These are phyloP conservation scores for Plasmodium chabaudi DNA, from an alignment of 169 alveolate genomes.

Conservation along the genomic window DNA sequence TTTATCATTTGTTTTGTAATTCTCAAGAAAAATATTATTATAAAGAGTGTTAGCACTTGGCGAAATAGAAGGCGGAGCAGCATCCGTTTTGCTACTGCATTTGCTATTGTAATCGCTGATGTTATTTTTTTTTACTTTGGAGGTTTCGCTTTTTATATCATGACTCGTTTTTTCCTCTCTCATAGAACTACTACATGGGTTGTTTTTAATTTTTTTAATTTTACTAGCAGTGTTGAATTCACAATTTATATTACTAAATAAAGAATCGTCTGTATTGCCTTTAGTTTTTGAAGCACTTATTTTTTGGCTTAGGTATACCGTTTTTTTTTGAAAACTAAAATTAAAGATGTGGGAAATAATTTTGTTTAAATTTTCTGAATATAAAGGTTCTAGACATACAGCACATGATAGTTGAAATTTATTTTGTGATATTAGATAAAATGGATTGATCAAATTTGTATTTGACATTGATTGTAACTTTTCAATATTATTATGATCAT, in stretches of 20 bases:
- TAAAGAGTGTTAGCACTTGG: neutral
- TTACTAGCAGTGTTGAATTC: too few relatives aligned
- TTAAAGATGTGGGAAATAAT: constrained; percentile 47
- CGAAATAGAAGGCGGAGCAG: neutral
- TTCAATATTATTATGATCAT: neutral
- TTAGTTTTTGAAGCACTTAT: too few relatives aligned
- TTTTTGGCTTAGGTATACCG: too few relatives aligned
- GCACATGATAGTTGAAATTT: constrained; percentile 62
- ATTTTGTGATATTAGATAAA: constrained; percentile 55
- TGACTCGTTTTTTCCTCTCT: neutral
- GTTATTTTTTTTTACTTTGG: neutral
- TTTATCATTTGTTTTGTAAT: neutral
- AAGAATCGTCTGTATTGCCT: too few relatives aligned
- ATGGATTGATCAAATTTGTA: constrained; percentile 39
- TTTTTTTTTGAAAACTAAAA: constrained; percentile 18
- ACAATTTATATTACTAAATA: too few relatives aligned
- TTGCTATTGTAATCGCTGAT: too few relatives aligned
- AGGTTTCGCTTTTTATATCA: neutral
- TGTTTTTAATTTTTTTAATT: too few relatives aligned
- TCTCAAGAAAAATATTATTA: neutral
- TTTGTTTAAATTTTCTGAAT: constrained; percentile 43
- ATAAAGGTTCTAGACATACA: constrained; percentile 60
- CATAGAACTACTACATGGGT: too few relatives aligned
- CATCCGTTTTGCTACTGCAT: too few relatives aligned
- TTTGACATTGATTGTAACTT: neutral